phyloP scores from a whole-genome alignment of 306 rosid genomes.

The Cicer pinnatifidum region DNA sequence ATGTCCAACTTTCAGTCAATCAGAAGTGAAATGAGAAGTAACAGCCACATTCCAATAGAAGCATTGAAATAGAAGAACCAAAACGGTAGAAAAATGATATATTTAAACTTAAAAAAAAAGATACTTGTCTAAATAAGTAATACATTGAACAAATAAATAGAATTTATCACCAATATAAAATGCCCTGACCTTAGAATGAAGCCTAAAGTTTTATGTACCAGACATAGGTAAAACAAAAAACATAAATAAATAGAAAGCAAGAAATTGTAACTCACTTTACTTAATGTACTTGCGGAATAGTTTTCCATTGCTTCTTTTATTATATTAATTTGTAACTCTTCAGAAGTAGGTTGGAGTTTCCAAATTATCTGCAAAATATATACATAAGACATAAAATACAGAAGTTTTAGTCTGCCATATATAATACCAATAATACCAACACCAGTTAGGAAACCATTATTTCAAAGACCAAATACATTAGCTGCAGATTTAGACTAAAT shows the following conservation, averaged over 20 bases:
- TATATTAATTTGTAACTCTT: slow-evolving; percentile 52
- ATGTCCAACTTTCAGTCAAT: slow-evolving; percentile 39
- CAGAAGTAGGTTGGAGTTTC: slow-evolving; percentile 57
- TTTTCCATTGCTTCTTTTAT: slow-evolving; percentile 56
- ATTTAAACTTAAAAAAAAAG: slow-evolving; percentile 37
- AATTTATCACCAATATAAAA: slow-evolving; percentile 27
- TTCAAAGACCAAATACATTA: slow-evolving; percentile 40
- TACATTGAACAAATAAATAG: slow-evolving; percentile 6
- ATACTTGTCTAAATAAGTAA: slow-evolving; percentile 16
- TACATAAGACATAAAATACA: slow-evolving; percentile 23
- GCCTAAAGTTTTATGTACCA: slow-evolving; percentile 30
- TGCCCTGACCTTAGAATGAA: slow-evolving; percentile 28
- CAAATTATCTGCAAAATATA: slow-evolving; percentile 51
- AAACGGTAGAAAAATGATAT: slow-evolving; percentile 25
- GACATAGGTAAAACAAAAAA: not conserved
- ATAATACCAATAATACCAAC: slow-evolving; percentile 8
- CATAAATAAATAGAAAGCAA: not conserved
- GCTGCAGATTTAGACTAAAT: slow-evolving; percentile 34
- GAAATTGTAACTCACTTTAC: slow-evolving; percentile 47
- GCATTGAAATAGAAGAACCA: slow-evolving; percentile 28
- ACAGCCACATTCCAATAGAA: slow-evolving; percentile 8
- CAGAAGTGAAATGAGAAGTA: not conserved
- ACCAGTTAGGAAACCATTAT: not conserved
- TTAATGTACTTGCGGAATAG: slow-evolving; percentile 42
- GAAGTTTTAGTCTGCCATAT: not conserved